Conservation (phyloP, 768 basidiomycete species). For the Auriculariales sp. region DNA sequence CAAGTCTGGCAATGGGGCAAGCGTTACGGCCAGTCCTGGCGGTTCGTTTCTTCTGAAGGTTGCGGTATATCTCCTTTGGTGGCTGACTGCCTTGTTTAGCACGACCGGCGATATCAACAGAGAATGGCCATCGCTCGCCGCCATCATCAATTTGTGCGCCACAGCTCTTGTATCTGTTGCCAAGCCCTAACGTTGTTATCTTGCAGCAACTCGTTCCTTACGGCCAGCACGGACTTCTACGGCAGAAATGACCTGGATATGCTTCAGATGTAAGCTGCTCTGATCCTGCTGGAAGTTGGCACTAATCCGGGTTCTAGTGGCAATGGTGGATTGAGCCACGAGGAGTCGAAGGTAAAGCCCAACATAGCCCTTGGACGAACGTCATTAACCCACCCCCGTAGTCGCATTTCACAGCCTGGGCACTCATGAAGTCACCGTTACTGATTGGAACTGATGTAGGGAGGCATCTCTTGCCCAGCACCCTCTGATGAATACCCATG, state of each 20-base stretch:
- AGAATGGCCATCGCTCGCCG: constrained; percentile 22
- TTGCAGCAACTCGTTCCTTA: constrained; percentile 46
- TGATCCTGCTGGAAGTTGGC: neutral
- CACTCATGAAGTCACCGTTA: constrained; percentile 53
- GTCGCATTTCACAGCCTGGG: constrained; percentile 61
- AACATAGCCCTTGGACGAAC: too few relatives aligned
- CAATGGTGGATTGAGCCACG: constrained; percentile 43
- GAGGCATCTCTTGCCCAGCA: constrained; percentile 9
- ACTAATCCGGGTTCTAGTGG: constrained; percentile 26
- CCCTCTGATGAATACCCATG: constrained; percentile 2
- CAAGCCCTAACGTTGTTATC: neutral
- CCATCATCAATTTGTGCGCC: constrained; percentile 39
- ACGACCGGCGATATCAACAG: constrained; percentile 36
- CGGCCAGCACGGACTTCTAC: constrained; percentile 50
- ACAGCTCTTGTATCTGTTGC: neutral
- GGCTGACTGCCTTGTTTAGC: constrained; percentile 14
- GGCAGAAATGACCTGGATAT: constrained; percentile 60
- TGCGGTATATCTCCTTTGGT: neutral
- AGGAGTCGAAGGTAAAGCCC: constrained; percentile 33
- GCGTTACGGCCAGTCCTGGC: constrained; percentile 48
- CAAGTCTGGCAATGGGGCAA: constrained; percentile 54
- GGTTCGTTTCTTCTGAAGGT: constrained; percentile 23
- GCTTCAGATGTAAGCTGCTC: constrained; percentile 38
- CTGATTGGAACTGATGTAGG: constrained; percentile 43
- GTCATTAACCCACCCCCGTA: too few relatives aligned